Evolutionary conservation across 2,329 filamentous ascomycete genomes (phyloP), one percentile per base, ranked within the genome.

Genomic region (Phialophora chinensis): DNA sequence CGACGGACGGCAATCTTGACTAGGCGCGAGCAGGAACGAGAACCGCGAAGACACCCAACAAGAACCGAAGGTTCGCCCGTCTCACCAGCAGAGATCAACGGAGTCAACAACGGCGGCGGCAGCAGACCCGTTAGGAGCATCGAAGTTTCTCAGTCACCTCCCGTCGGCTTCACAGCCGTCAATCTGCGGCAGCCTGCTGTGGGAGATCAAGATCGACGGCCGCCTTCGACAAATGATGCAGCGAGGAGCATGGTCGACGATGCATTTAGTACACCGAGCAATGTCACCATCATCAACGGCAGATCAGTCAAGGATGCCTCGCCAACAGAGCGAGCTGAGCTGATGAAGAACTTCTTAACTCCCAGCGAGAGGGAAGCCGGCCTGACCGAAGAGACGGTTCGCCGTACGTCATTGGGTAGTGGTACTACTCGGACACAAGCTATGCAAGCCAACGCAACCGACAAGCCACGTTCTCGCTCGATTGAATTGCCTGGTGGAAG

Each of bases 1-100:
- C 88, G 91, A 59, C 89, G 88, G 73, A 87, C 86, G 62, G 90
- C 89, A n/a, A 91, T 93, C 69, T 81, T 89, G 56, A 85, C 86
- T 63, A 84, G 90, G 42, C 84, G 89, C 64, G 83, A 84, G 23
- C 80, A 78, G 10, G 82, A 86, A 65, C 79, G 77, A 47, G 78
- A 80, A 69, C 60, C 53, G 5, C 66, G 60, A 29, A 66, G 63
- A 50, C 63, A 67, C 6, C 54, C 60, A 33, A 33, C 58, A 14
- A 65, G 66, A 56, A 62, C 65, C 10, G 67, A 70, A 50, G 69
- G 58, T 31, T 66, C 70, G 20, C 70, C 71, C 27, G 38, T 66
- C 56, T 74, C 71, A 3, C 69, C 70, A 25, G 65, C 67, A 31
- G 69, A 74, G 1, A 63, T 70, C 29, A 75, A 76, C 58, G 70